Percentiles rank a stretch among this genome's conserved stretches.
These are phyloP conservation scores for Misopates orontium DNA, from an alignment of 257 asterid species.

Conservation along the genomic window DNA sequence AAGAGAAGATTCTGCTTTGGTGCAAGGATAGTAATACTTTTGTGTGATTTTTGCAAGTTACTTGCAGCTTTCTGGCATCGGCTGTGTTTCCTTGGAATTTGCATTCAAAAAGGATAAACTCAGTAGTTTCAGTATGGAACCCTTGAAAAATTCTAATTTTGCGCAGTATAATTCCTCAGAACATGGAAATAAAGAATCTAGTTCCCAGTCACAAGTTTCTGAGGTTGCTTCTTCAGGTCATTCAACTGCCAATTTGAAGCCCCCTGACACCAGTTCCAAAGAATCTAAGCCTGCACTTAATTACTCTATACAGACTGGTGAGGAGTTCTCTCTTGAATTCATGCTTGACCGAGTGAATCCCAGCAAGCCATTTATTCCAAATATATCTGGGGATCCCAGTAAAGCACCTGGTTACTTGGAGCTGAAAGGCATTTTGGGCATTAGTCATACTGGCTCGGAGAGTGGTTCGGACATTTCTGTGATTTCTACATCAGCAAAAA, in stretches of 20 bases:
- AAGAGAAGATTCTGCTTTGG: constrained; percentile 33
- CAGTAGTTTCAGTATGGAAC: constrained; percentile 51
- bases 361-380: constrained; percentile 51
- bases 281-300: constrained; percentile 72
- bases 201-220: constrained; percentile 47
- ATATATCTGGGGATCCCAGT: constrained; percentile 56
- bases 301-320: constrained; percentile 94
- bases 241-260: constrained; percentile 38
- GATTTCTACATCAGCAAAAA: constrained; percentile 43
- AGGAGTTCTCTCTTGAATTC: constrained; percentile 87
- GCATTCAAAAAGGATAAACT: constrained; percentile 26
- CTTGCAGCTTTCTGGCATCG: constrained; percentile 38
- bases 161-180: constrained; percentile 41
- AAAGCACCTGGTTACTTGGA: constrained; percentile 58
- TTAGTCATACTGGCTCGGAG: constrained; percentile 54
- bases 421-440: constrained; percentile 57
- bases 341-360: constrained; percentile 80
- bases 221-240: constrained; percentile 46
- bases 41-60: constrained; percentile 41
- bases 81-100: constrained; percentile 28
- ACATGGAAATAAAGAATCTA: constrained; percentile 42
- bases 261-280: constrained; percentile 42
- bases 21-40: constrained; percentile 39
- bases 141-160: constrained; percentile 39
- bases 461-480: constrained; percentile 62